These are phyloP conservation scores for Taxillus chinensis DNA, from an alignment of 164 flowering plant genomes.

Conservation along the genomic window DNA sequence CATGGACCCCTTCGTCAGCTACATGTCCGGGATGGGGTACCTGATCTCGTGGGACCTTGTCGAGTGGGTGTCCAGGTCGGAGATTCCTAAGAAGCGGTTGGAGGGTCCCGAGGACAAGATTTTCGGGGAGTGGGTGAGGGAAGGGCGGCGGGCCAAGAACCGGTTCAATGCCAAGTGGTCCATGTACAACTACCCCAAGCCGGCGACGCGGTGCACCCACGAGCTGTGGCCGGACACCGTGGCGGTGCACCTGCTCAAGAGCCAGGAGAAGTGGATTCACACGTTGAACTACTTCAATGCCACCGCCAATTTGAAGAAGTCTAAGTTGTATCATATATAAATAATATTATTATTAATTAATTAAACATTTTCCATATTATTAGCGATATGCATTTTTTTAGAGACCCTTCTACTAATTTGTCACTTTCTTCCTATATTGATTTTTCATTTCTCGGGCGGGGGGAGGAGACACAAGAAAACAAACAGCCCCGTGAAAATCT, in stretches of 20 bases:
- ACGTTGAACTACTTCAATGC: slow-evolving; percentile 61
- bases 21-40: slow-evolving; percentile 93
- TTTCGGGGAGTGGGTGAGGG: slow-evolving; percentile 59
- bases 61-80: slow-evolving; percentile 56
- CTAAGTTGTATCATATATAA: slow-evolving; percentile 58
- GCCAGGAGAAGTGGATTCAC: slow-evolving; percentile 54
- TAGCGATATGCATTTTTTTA: too few relatives aligned
- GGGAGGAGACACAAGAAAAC: too few relatives aligned
- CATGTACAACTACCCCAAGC: slow-evolving; percentile 62
- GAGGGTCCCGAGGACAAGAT: slow-evolving; percentile 75
- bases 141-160: slow-evolving; percentile 48
- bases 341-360: too few relatives aligned
- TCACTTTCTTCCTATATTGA: too few relatives aligned
- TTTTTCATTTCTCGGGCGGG: too few relatives aligned
- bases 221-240: slow-evolving; percentile 74
- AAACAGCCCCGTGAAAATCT: too few relatives aligned
- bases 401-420: too few relatives aligned
- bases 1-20: slow-evolving; percentile 67
- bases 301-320: slow-evolving; percentile 49
- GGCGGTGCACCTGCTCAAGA: slow-evolving; percentile 64
- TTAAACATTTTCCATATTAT: too few relatives aligned
- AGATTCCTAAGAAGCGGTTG: slow-evolving; percentile 37
- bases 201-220: slow-evolving; percentile 53
- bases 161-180: slow-evolving; percentile 72
- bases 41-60: slow-evolving; percentile 79